Percentiles rank a stretch among this genome's conserved stretches.
These are phyloP conservation scores for Dimocarpus longan DNA, from an alignment of 345 rosid species.

Conservation along the genomic window DNA sequence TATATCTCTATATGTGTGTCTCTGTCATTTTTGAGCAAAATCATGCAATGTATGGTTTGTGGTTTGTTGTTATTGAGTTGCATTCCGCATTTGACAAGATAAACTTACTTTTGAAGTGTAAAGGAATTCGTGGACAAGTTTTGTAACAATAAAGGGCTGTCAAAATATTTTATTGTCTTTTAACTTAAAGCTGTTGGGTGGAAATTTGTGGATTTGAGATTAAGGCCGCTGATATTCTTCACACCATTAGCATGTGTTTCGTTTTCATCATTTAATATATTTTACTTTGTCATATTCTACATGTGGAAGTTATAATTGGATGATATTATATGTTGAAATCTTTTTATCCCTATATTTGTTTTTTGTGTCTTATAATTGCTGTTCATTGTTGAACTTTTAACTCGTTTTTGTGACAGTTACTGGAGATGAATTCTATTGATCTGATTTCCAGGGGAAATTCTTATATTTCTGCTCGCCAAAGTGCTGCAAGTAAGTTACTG, in stretches of 20 bases:
- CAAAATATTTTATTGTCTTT: background rate
- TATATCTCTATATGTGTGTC: background rate
- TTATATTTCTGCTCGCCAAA: conserved; percentile 41
- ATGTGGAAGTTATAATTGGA: background rate
- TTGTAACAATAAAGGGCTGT: background rate
- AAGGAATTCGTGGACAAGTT: background rate
- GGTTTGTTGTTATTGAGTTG: no score
- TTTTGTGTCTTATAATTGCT: conserved; percentile 13
- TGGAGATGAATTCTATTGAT: conserved; percentile 51
- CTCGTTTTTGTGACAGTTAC: conserved; percentile 48
- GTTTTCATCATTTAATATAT: background rate
- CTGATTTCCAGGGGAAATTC: conserved; percentile 62
- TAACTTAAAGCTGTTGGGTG: background rate
- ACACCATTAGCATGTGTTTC: background rate
- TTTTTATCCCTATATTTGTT: background rate
- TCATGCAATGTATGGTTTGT: background rate
- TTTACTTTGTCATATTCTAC: background rate
- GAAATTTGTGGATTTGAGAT: background rate
- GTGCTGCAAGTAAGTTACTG: conserved; percentile 62
- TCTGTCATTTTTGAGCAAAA: background rate
- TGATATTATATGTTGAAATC: conserved; percentile 4
- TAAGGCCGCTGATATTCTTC: background rate
- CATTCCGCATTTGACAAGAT: background rate
- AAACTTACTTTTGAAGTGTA: background rate
- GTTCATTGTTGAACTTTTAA: conserved; percentile 19